phyloP scores from a whole-genome alignment of 1,139 yeast genomes.

The Yamadazyma sp. region DNA sequence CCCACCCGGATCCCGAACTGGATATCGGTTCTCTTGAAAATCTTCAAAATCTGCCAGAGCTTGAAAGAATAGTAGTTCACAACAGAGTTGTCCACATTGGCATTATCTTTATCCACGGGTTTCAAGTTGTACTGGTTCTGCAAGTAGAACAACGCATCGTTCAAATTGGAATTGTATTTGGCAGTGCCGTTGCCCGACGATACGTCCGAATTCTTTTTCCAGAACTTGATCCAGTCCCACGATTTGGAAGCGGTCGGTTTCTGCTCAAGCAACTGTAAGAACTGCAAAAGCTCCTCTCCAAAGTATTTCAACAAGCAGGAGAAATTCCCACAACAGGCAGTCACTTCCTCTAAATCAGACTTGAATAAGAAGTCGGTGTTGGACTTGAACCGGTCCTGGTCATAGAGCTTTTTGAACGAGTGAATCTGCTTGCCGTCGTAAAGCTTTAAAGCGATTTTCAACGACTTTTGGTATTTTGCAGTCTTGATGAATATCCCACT shows the following conservation, averaged over 20 bases:
- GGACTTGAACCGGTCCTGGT: slow-evolving; percentile 52
- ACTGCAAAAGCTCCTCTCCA: slow-evolving; percentile 55
- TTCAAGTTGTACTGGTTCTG: slow-evolving; percentile 27
- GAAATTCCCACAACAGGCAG: slow-evolving; percentile 84
- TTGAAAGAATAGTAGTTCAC: slow-evolving; percentile 16
- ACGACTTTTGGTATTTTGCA: slow-evolving; percentile 46
- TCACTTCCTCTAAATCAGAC: slow-evolving; percentile 75
- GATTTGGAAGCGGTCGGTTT: slow-evolving; percentile 22
- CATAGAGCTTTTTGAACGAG: slow-evolving; percentile 59
- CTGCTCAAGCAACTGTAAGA: slow-evolving; percentile 47
- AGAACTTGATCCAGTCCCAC: slow-evolving; percentile 55
- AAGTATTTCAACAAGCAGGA: slow-evolving; percentile 63
- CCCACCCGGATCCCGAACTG: slow-evolving; percentile 82
- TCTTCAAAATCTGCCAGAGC: slow-evolving; percentile 33
- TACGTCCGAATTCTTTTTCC: slow-evolving; percentile 27
- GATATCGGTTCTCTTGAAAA: slow-evolving; percentile 59
- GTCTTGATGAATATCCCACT: slow-evolving; percentile 32
- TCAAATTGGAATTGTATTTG: slow-evolving; percentile 20
- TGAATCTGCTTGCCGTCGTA: slow-evolving; percentile 57
- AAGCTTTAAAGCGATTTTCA: slow-evolving; percentile 51
- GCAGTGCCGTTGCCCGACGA: neutral
- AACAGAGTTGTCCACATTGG: slow-evolving; percentile 9
- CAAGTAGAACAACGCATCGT: slow-evolving; percentile 39
- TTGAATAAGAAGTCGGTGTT: slow-evolving; percentile 39
- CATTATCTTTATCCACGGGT: slow-evolving; percentile 7